A percentile compares a stretch with the other conserved stretches of the same genome.
phyloP scores from a whole-genome alignment of 2,329 filamentous ascomycete genomes.

The Penicillium sp. region DNA sequence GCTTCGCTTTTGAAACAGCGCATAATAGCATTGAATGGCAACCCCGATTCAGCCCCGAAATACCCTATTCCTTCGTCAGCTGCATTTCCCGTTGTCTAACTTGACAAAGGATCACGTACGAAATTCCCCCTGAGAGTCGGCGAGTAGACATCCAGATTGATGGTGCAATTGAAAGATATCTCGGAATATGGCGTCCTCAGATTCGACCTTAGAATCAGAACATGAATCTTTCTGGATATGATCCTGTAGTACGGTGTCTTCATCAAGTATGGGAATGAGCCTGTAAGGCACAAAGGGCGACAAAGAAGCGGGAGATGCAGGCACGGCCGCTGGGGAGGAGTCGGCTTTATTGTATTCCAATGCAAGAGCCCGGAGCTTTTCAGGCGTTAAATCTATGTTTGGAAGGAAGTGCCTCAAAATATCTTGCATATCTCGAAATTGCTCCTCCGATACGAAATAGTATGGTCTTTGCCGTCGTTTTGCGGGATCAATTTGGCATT shows the following conservation, averaged over 20 bases:
- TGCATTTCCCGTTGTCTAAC: too few relatives aligned
- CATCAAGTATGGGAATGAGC: too few relatives aligned
- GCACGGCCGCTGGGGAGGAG: too few relatives aligned
- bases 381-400: not conserved
- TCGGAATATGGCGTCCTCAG: too few relatives aligned
- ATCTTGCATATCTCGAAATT: not conserved
- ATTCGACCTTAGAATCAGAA: too few relatives aligned
- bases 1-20: not conserved
- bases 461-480: not conserved
- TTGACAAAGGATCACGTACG: too few relatives aligned
- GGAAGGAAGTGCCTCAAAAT: not conserved
- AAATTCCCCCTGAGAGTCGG: not conserved
- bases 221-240: too few relatives aligned
- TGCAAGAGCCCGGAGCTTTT: not conserved
- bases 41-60: not conserved
- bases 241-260: too few relatives aligned
- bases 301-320: too few relatives aligned
- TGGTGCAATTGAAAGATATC: too few relatives aligned
- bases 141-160: not conserved
- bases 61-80: too few relatives aligned
- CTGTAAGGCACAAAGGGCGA: too few relatives aligned
- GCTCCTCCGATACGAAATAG: not conserved
- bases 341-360: not conserved
- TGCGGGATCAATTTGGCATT: not conserved
- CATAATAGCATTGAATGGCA: not conserved